Evolutionary conservation across 371 early-diverging fungal genomes (phyloP).

Genomic region (Mortierella sp.): DNA sequence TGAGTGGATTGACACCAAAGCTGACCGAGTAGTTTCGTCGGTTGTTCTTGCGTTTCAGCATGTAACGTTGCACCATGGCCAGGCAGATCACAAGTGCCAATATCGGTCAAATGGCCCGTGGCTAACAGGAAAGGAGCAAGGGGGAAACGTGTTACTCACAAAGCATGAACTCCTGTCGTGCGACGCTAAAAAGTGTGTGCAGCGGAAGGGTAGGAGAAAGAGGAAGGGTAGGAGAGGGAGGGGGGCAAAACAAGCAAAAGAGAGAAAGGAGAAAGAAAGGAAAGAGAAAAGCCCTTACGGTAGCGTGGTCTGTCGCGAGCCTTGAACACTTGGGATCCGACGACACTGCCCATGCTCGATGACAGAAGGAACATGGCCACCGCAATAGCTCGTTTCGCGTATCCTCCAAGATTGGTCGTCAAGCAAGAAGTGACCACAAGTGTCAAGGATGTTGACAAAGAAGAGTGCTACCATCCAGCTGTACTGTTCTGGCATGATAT

Average conservation of each 20-base stretch:
- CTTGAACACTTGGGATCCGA: conserved; percentile 34
- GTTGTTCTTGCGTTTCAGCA: conserved; percentile 34
- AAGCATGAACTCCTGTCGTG: no score
- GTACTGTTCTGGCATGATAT: conserved; percentile 22
- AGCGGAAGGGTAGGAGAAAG: no score
- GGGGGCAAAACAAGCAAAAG: no score
- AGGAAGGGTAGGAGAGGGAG: no score
- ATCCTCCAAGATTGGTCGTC: conserved; percentile 47
- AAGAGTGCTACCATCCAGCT: conserved; percentile 37
- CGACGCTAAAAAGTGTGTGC: neutral
- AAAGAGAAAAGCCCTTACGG: conserved; percentile 4
- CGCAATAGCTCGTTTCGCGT: conserved; percentile 35
- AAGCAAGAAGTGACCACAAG: conserved; percentile 40
- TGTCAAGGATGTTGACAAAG: conserved; percentile 21
- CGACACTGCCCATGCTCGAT: conserved; percentile 25
- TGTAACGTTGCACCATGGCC: conserved; percentile 17
- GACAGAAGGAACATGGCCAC: conserved; percentile 32
- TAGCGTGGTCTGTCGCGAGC: conserved; percentile 17
- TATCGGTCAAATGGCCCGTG: conserved; percentile 24
- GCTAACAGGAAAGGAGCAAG: neutral
- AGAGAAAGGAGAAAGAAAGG: no score
- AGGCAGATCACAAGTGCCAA: conserved; percentile 11
- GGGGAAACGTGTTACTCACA: no score
- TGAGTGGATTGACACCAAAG: conserved; percentile 43
- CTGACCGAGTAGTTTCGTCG: conserved; percentile 39